phyloP scores from a whole-genome alignment of 164 flowering plant genomes.

The Berberis vulgaris region DNA sequence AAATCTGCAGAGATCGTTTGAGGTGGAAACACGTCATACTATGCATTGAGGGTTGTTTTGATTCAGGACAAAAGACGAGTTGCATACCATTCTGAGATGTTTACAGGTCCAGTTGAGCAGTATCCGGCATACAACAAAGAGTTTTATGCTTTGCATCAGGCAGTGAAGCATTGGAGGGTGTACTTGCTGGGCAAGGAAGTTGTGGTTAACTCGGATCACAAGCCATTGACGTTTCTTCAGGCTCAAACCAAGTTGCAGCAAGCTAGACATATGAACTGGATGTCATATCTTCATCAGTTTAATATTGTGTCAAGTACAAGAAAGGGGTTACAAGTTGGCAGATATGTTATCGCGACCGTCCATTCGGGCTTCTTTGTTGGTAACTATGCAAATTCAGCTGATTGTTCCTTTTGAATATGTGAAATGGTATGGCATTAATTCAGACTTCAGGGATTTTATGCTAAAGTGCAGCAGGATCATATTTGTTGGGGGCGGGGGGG shows the following conservation, averaged over 20 bases:
- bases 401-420: too few relatives aligned
- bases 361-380: too few relatives aligned
- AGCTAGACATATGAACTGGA: conserved; percentile 4
- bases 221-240: background rate
- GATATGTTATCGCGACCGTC: background rate
- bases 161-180: background rate
- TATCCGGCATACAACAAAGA: background rate
- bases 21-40: conserved; percentile 1
- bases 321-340: background rate
- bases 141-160: background rate
- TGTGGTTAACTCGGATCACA: conserved; percentile 1
- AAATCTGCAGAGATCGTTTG: background rate
- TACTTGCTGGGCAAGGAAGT: background rate
- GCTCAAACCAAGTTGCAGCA: background rate
- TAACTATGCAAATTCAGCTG: too few relatives aligned
- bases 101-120: background rate
- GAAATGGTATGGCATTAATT: too few relatives aligned
- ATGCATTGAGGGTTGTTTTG: background rate
- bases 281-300: conserved; percentile 1
- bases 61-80: background rate
- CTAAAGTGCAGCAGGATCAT: too few relatives aligned
- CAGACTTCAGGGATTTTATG: too few relatives aligned
- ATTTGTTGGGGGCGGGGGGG: too few relatives aligned
- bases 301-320: background rate
- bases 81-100: background rate